Evolutionary conservation across 768 basidiomycete species (phyloP).

Genomic region (Suillus alpinus): DNA sequence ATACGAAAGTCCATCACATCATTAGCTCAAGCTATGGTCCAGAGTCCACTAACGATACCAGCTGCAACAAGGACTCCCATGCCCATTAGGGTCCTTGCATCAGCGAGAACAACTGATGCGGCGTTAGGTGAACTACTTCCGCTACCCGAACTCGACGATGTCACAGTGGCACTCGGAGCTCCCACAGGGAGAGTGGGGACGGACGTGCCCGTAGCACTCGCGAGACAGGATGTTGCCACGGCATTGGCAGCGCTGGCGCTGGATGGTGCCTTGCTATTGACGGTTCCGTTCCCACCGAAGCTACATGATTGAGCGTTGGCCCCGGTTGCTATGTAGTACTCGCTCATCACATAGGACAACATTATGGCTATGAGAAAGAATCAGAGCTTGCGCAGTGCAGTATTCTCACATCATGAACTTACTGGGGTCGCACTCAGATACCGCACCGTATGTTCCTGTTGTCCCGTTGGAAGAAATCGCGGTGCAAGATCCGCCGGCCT

Average conservation of each 20-base stretch:
- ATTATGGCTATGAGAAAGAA: constrained; percentile 54
- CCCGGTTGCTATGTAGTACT: constrained; percentile 66
- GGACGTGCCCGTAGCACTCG: constrained; percentile 61
- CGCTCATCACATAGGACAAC: constrained; percentile 79
- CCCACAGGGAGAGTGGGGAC: constrained; percentile 51
- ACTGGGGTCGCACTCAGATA: constrained; percentile 82
- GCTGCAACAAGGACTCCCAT: constrained; percentile 34
- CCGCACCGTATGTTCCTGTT: constrained; percentile 70
- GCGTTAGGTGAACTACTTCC: constrained; percentile 22
- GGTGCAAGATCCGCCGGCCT: constrained; percentile 56
- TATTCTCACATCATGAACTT: constrained; percentile 21
- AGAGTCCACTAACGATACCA: constrained; percentile 40
- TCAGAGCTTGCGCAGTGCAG: not conserved
- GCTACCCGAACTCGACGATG: constrained; percentile 23
- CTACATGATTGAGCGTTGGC: constrained; percentile 63
- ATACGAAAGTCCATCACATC: not conserved
- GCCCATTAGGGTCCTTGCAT: constrained; percentile 37
- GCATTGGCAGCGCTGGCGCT: constrained; percentile 46
- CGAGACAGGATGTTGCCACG: constrained; percentile 64
- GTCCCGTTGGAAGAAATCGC: constrained; percentile 72
- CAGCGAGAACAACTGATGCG: constrained; percentile 17
- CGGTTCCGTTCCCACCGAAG: constrained; percentile 83
- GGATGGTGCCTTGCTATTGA: constrained; percentile 56
- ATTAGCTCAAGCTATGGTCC: constrained; percentile 37
- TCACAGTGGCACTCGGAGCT: constrained; percentile 16